phyloP scores from a whole-genome alignment of 805 yeast species.

The Blastobotrys robertii region DNA sequence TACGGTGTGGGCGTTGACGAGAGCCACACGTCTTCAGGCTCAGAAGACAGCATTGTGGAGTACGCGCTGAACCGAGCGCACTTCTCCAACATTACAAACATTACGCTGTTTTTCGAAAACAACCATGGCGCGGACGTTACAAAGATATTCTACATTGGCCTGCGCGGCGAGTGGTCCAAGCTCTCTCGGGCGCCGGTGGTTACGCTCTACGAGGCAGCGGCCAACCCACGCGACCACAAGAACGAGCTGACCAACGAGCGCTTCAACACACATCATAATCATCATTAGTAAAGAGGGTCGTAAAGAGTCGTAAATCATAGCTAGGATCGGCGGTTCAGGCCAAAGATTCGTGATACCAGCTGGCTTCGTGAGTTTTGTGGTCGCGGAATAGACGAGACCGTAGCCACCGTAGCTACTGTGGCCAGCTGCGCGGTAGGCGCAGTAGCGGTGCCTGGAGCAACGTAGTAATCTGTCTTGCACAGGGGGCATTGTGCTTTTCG shows the following conservation, averaged over 20 bases:
- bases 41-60: conserved; percentile 56
- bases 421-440: not conserved
- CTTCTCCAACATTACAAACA: conserved; percentile 58
- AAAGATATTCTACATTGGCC: conserved; percentile 58
- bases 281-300: not conserved
- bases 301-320: not conserved
- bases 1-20: conserved; percentile 35
- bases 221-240: conserved; percentile 84
- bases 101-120: conserved; percentile 59
- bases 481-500: conserved; percentile 76
- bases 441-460: conserved; percentile 3
- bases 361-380: not conserved
- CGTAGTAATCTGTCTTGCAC: conserved; percentile 61
- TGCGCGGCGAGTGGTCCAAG: conserved; percentile 49
- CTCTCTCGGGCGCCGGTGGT: conserved; percentile 60
- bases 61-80: conserved; percentile 67
- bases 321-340: not conserved
- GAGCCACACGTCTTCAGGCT: conserved; percentile 21
- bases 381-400: not conserved
- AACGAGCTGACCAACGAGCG: conserved; percentile 16
- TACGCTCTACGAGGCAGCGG: conserved; percentile 79
- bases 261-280: not conserved
- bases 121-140: conserved; percentile 53
- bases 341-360: not conserved
- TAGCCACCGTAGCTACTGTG: not conserved